Evolutionary conservation across 768 basidiomycete species (phyloP).

Genomic region (Lanmaoa rubissima): DNA sequence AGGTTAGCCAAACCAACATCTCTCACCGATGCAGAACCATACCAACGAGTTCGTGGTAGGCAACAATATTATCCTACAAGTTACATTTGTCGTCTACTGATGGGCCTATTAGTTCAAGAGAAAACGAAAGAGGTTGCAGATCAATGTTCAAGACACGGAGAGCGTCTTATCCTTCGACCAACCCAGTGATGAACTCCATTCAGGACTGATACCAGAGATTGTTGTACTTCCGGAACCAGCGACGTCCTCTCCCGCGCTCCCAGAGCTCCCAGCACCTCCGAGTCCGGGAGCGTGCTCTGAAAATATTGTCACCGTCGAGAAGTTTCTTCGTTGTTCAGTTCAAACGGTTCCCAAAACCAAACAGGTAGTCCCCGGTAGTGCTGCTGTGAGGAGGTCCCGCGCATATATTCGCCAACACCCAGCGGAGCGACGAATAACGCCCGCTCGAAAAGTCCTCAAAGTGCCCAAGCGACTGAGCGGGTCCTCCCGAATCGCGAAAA

Average conservation of each 20-base stretch:
- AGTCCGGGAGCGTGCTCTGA: neutral
- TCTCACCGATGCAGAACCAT: conserved; percentile 4
- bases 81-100: neutral
- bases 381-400: neutral
- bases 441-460: neutral
- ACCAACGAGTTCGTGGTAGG: conserved; percentile 27
- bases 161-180: neutral
- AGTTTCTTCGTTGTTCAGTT: conserved; percentile 19
- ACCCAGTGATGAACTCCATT: neutral
- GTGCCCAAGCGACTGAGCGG: neutral
- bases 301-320: conserved; percentile 26
- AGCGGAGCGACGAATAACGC: neutral
- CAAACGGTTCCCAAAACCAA: neutral
- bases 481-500: conserved; percentile 7
- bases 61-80: neutral
- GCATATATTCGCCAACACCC: conserved; percentile 21
- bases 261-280: neutral
- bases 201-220: conserved; percentile 19
- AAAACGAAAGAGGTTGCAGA: conserved; percentile 23
- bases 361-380: neutral
- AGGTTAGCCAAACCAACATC: too few relatives aligned
- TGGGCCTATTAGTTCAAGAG: conserved; percentile 22
- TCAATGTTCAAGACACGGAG: neutral
- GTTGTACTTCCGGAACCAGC: conserved; percentile 10
- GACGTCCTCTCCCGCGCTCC: neutral